Evolutionary conservation across 352 stramenopile species (phyloP).

Genomic region (Sclerospora graminicola): DNA sequence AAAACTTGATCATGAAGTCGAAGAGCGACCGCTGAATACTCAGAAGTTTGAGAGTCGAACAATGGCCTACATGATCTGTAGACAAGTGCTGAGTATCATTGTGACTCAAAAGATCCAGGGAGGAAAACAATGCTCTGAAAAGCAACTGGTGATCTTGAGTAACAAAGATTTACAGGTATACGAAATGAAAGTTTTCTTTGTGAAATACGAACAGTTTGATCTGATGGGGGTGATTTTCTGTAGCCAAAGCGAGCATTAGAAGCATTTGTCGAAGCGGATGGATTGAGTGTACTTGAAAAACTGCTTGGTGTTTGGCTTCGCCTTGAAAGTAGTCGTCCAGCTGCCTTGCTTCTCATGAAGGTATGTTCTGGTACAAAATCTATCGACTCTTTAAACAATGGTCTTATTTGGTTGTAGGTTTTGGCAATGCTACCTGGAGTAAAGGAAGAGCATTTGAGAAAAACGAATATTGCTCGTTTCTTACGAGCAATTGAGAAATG

Average conservation of each 20-base stretch:
- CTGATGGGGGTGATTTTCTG: background rate
- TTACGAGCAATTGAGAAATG: constrained; percentile 34
- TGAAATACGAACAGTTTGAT: too few relatives aligned
- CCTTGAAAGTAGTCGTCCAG: constrained; percentile 28
- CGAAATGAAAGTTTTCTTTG: background rate
- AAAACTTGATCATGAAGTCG: constrained; percentile 3
- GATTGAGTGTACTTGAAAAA: constrained; percentile 36
- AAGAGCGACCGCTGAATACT: constrained; percentile 24
- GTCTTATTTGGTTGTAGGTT: constrained; percentile 14
- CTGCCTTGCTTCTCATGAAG: constrained; percentile 49
- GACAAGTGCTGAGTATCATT: constrained; percentile 41
- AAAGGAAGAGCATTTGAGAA: constrained; percentile 36
- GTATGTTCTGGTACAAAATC: background rate
- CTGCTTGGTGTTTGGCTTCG: constrained; percentile 47
- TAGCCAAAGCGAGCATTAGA: constrained; percentile 44
- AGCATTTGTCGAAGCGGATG: constrained; percentile 52
- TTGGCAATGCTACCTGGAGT: constrained; percentile 43
- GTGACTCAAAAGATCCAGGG: constrained; percentile 38
- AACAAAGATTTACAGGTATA: constrained; percentile 54
- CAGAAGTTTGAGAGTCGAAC: constrained; percentile 38
- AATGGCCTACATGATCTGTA: constrained; percentile 35
- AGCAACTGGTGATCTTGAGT: constrained; percentile 40
- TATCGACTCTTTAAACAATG: too few relatives aligned
- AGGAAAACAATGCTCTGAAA: constrained; percentile 31
- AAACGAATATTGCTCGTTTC: constrained; percentile 48